Percentiles rank a stretch among this genome's conserved stretches.
phyloP scores from a whole-genome alignment of 192 early-diverging fungal genomes.

The Entomortierella beljakovae region DNA sequence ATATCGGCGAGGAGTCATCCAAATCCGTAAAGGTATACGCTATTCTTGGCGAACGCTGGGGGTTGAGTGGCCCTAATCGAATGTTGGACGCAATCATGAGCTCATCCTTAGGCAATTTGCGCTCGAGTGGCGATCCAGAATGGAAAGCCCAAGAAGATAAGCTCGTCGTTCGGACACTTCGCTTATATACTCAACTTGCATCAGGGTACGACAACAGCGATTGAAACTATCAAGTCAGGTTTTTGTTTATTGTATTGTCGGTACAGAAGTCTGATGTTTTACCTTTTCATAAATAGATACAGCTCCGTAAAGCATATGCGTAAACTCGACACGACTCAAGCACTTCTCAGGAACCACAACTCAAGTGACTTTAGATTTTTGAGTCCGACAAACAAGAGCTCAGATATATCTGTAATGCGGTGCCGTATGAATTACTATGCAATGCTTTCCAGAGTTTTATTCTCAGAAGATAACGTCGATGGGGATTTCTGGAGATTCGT shows the following conservation, averaged over 20 bases:
- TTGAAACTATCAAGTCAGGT: neutral
- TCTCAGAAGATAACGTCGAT: slow-evolving; percentile 71
- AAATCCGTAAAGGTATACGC: slow-evolving; percentile 74
- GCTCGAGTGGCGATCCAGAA: slow-evolving; percentile 43
- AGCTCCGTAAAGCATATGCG: slow-evolving; percentile 81
- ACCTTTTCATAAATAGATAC: slow-evolving; percentile 59
- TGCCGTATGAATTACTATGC: slow-evolving; percentile 79
- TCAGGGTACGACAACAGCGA: slow-evolving; percentile 58
- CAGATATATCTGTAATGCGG: slow-evolving; percentile 52
- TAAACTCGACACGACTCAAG: slow-evolving; percentile 76
- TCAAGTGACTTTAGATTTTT: slow-evolving; percentile 80
- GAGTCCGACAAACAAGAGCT: slow-evolving; percentile 65
- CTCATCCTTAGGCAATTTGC: slow-evolving; percentile 43
- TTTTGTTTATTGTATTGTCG: neutral
- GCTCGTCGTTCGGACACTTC: slow-evolving; percentile 65
- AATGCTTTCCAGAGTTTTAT: slow-evolving; percentile 81
- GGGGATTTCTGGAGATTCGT: slow-evolving; percentile 78
- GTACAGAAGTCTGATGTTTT: neutral
- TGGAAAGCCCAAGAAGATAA: slow-evolving; percentile 44
- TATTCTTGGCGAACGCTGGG: slow-evolving; percentile 72
- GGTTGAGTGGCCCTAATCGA: slow-evolving; percentile 69
- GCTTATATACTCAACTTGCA: slow-evolving; percentile 82
- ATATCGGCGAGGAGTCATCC: slow-evolving; percentile 79
- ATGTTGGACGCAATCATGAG: slow-evolving; percentile 74
- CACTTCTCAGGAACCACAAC: slow-evolving; percentile 79